phyloP scores from a whole-genome alignment of 148 eudicot genomes.

The Spergularia bocconei region DNA sequence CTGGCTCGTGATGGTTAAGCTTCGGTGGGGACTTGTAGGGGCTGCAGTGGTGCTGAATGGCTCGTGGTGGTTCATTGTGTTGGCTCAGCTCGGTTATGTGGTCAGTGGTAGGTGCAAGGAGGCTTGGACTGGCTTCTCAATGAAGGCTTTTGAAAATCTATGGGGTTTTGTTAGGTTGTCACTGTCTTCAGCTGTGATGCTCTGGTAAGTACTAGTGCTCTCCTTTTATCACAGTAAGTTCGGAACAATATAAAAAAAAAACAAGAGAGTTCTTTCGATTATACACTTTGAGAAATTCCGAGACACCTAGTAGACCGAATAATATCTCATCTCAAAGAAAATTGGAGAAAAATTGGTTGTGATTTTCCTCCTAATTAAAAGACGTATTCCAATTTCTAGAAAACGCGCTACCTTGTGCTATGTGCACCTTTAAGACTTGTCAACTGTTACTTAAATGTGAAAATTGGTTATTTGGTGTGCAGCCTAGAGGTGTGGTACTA shows the following conservation, averaged over 20 bases:
- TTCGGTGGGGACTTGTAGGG: slow-evolving; percentile 62
- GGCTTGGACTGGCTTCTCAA: slow-evolving; percentile 59
- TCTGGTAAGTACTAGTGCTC: slow-evolving; percentile 39
- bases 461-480: slow-evolving; percentile 19
- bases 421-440: too few species aligned
- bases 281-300: too few species aligned
- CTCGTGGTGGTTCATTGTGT: slow-evolving; percentile 69
- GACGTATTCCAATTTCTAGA: too few species aligned
- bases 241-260: too few species aligned
- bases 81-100: slow-evolving; percentile 45
- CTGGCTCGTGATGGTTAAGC: slow-evolving; percentile 60
- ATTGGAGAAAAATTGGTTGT: too few species aligned
- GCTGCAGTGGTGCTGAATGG: slow-evolving; percentile 57
- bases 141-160: slow-evolving; percentile 39
- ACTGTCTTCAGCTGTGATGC: slow-evolving; percentile 61
- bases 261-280: too few species aligned
- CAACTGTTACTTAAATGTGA: too few species aligned
- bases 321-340: too few species aligned
- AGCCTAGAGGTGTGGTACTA: slow-evolving; percentile 70
- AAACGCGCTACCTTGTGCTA: too few species aligned
- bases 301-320: too few species aligned
- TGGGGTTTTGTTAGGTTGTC: slow-evolving; percentile 58
- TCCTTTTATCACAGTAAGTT: too few species aligned
- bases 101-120: slow-evolving; percentile 40
- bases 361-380: too few species aligned